Base-by-base conservation (phyloP, 176 grass and related monocot genomes). In the Musa troglodytarum region DNA sequence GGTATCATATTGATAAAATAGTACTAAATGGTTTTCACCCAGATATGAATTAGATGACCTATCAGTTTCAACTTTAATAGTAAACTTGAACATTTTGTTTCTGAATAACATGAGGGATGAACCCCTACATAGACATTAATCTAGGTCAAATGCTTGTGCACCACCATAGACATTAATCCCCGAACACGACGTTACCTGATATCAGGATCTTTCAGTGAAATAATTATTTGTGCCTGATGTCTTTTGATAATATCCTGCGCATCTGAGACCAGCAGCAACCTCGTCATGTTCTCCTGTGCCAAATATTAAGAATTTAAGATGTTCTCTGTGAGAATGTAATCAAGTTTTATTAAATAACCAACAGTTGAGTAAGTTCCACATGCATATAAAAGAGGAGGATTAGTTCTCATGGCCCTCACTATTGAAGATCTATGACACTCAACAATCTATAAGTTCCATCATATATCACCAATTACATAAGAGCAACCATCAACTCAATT, bases 191-290 rank as follows among this genome's bases (percentile, higher is more conserved):
- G 7, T 16, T 87, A 99, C 95, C 95, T 99, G 84, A 99, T 89
- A 94, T 99, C 95, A 80, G 95, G 90, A 84, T 99, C 95, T 78
- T 99, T 99, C 81, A 99, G 84, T 69, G 95, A 99, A 2, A 86
- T 94, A 80, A 99, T 99, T 71, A 99, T 99, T 76, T 99, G 95
- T 80, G 90, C 90, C 81, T 99, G 95, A 74, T 99, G 95, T 65
- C 86, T 93, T 99, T 94, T 99, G 72, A 99, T 99, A 81, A 99
- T 94, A 94, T 99, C 95, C 72, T 99, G 95, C 22, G 94, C 90
- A 82, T 99, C 95, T 82, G 95, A 94, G 69, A 99, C 90, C 84
- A 99, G 82, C 73, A 99, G 73, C 95, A 99, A 94, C 76, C 95
- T 91, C 26, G 82, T 86, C 95, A 99, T 99, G 74, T 99, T 93